These are phyloP conservation scores for Citrus glauca DNA, from an alignment of 345 rosid species.

Conservation along the genomic window DNA sequence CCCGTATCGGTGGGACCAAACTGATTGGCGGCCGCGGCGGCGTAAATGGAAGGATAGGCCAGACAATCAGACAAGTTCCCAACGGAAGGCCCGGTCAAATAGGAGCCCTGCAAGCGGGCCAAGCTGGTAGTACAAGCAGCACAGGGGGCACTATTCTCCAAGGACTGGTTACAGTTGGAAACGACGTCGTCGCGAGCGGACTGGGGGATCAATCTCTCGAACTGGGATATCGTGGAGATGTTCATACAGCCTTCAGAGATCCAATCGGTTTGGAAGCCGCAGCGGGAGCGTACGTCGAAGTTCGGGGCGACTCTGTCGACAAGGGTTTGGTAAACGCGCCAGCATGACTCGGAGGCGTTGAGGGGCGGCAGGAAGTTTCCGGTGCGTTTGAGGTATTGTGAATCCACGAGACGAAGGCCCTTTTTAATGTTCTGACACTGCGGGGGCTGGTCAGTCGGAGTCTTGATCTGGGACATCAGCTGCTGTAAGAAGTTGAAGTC, in stretches of 20 bases:
- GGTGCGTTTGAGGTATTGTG: constrained; percentile 54
- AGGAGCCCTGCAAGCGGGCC: constrained; percentile 40
- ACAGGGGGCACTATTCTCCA: constrained; percentile 66
- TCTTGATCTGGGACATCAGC: constrained; percentile 10
- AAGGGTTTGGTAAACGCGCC: constrained; percentile 48
- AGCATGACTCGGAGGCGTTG: constrained; percentile 61
- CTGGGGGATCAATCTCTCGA: constrained; percentile 41
- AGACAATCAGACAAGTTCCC: constrained; percentile 71
- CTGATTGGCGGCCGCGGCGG: constrained; percentile 56
- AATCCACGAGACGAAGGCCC: constrained; percentile 72
- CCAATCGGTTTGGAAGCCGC: constrained; percentile 76
- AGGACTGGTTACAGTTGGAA: constrained; percentile 59
- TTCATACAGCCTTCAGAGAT: constrained; percentile 75
- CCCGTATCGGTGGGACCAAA: constrained; percentile 68
- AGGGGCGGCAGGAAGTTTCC: constrained; percentile 57
- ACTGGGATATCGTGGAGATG: constrained; percentile 56
- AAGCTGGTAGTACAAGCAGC: constrained; percentile 61
- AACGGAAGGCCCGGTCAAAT: constrained; percentile 37
- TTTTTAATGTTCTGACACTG: constrained; percentile 57
- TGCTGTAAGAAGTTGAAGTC: constrained; percentile 52
- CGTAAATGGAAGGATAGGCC: constrained; percentile 60
- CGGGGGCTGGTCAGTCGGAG: constrained; percentile 13
- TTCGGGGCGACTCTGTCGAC: constrained; percentile 28
- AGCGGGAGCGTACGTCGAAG: constrained; percentile 50
- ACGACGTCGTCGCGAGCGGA: constrained; percentile 25